Evolutionary conservation across 2,329 filamentous ascomycete genomes (phyloP).

Genomic region (Calonectria pteridis): DNA sequence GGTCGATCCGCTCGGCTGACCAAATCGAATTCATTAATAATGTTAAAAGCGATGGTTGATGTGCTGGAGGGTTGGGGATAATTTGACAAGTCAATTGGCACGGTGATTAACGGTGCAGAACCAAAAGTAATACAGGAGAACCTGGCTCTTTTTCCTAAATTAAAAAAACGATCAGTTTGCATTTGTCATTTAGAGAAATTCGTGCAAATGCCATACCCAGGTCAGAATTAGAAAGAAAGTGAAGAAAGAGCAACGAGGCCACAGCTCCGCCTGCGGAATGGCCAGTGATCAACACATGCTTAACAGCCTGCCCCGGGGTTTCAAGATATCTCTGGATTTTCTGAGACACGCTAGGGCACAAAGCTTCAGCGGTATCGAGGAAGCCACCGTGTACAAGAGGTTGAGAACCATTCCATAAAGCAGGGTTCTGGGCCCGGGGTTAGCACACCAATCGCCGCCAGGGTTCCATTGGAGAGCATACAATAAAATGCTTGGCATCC

Average conservation of each 20-base stretch:
- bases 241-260: constrained; percentile 36
- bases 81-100: constrained; percentile 17
- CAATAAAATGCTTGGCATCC: constrained; percentile 27
- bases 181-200: background rate
- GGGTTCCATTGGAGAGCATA: constrained; percentile 5
- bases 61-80: background rate
- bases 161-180: background rate
- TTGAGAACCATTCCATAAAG: background rate
- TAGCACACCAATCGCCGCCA: background rate
- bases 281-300: constrained; percentile 38
- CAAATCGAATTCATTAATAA: constrained; percentile 42
- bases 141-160: constrained; percentile 17
- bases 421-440: constrained; percentile 4
- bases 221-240: constrained; percentile 20
- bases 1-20: constrained; percentile 38
- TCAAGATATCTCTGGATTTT: constrained; percentile 21
- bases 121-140: constrained; percentile 42
- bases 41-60: constrained; percentile 35
- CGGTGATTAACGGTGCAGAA: constrained; percentile 35
- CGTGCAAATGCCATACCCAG: constrained; percentile 17
- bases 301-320: background rate
- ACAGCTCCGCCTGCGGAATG: constrained; percentile 43
- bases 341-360: constrained; percentile 20
- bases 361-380: constrained; percentile 31
- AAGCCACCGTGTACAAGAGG: constrained; percentile 37